phyloP scores from a whole-genome alignment of 495 filamentous ascomycete genomes.

The Podospora pseudocomata region DNA sequence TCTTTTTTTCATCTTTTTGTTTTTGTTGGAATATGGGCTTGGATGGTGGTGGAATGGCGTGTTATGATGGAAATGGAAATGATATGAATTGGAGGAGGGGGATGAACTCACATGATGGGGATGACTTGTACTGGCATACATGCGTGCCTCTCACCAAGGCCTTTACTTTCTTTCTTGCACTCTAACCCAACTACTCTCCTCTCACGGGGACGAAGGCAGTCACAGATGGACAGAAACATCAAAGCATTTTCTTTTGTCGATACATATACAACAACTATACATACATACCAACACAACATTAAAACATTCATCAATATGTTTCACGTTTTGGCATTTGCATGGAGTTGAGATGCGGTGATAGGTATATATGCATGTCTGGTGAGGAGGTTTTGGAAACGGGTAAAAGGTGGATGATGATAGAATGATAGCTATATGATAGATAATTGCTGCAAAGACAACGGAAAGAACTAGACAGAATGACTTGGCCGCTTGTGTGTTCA shows the following conservation, averaged over 20 bases:
- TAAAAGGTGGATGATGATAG: neutral
- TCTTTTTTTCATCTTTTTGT: neutral
- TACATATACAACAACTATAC: neutral
- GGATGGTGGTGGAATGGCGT: neutral
- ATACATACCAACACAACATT: neutral
- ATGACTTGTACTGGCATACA: neutral
- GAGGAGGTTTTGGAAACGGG: neutral
- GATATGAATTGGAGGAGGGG: neutral
- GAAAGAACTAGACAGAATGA: neutral
- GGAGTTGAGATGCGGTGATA: neutral
- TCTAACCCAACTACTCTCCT: neutral
- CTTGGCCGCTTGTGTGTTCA: neutral
- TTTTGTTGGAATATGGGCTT: neutral
- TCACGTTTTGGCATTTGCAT: neutral
- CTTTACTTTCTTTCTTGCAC: neutral
- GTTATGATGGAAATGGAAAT: neutral
- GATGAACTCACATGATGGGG: neutral
- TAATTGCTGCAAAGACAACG: neutral
- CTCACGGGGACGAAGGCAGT: neutral
- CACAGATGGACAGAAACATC: neutral
- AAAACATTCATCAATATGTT: neutral
- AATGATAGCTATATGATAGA: neutral
- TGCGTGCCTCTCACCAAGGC: neutral
- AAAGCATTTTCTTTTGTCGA: neutral
- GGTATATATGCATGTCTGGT: neutral